phyloP scores from a whole-genome alignment of 345 rosid genomes.

The Salix suchowensis region DNA sequence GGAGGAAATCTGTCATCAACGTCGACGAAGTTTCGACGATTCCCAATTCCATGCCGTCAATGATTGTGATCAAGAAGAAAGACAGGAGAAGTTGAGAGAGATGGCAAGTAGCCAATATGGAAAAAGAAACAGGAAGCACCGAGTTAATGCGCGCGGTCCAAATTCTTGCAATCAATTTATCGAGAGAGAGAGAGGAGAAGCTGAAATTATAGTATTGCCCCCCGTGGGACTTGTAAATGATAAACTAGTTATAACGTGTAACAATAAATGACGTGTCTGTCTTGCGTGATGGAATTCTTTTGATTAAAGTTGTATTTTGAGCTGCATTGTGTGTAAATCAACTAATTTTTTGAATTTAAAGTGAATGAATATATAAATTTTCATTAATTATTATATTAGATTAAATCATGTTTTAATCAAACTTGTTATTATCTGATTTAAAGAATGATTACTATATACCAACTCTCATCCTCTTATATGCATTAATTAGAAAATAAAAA shows the following conservation, averaged over 20 bases:
- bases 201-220: neutral
- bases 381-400: neutral
- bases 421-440: too few species aligned
- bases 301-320: too few species aligned
- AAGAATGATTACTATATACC: too few species aligned
- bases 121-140: neutral
- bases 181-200: neutral
- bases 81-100: neutral
- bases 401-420: neutral
- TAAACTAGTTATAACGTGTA: neutral
- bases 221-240: neutral
- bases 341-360: too few species aligned
- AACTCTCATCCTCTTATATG: too few species aligned
- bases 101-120: neutral
- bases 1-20: slow-evolving; percentile 52
- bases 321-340: too few species aligned
- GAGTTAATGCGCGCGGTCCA: neutral
- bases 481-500: too few species aligned
- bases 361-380: too few species aligned
- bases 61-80: neutral
- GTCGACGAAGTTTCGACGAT: slow-evolving; percentile 20
- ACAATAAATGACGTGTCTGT: neutral
- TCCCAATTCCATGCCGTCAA: slow-evolving; percentile 33
- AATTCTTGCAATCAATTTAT: neutral
- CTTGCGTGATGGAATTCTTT: neutral